Evolutionary conservation across 768 basidiomycete genomes (phyloP).

Genomic region (Ramaria rubella): DNA sequence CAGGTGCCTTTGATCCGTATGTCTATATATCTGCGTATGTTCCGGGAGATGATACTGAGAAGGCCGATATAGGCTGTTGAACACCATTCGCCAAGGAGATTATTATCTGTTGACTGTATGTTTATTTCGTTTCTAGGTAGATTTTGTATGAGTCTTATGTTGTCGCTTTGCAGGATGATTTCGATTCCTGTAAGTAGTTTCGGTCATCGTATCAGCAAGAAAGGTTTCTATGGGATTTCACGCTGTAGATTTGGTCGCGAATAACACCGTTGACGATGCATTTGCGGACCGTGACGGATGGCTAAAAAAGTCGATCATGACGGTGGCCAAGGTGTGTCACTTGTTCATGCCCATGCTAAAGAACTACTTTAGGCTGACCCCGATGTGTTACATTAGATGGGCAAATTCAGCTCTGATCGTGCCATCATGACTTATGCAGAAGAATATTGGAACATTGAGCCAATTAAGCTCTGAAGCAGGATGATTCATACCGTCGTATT

Average conservation of each 20-base stretch:
- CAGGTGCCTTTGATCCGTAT: constrained; percentile 77
- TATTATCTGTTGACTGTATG: constrained; percentile 61
- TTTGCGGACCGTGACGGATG: constrained; percentile 81
- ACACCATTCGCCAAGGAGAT: constrained; percentile 70
- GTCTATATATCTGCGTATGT: constrained; percentile 25
- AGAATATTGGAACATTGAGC: constrained; percentile 74
- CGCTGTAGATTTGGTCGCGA: constrained; percentile 69
- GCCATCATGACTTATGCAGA: constrained; percentile 92
- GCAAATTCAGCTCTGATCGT: constrained; percentile 93
- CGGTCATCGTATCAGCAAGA: neutral
- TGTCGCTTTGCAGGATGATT: constrained; percentile 55
- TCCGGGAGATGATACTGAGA: constrained; percentile 22
- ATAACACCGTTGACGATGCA: constrained; percentile 82
- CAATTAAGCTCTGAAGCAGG: neutral
- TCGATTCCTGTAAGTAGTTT: constrained; percentile 69
- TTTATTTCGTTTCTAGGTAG: neutral
- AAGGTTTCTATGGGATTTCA: neutral
- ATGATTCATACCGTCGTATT: no score
- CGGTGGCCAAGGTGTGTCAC: constrained; percentile 58
- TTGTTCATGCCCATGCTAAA: neutral
- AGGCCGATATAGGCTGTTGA: constrained; percentile 45
- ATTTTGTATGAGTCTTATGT: neutral
- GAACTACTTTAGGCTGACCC: constrained; percentile 8
- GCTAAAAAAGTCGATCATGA: constrained; percentile 86
- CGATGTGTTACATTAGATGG: constrained; percentile 58